Percentiles rank a stretch among this genome's conserved stretches.
These are phyloP conservation scores for Chrysanthemum lavandulifolium DNA, from an alignment of 129 eudicot genomes.

Conservation along the genomic window DNA sequence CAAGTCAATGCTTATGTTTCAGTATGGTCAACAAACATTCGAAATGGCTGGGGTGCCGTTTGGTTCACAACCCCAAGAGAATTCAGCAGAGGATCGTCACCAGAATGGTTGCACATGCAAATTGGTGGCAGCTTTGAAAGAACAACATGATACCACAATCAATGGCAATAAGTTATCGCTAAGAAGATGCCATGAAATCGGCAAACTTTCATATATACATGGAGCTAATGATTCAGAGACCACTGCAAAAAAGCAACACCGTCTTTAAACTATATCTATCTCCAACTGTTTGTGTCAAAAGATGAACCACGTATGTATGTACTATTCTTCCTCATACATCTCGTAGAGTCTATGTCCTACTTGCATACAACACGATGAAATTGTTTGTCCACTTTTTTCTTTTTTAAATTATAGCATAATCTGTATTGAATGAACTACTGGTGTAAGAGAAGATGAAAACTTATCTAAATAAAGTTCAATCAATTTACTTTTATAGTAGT, in stretches of 20 bases:
- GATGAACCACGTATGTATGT: constrained; percentile 15
- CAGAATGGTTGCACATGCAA: constrained; percentile 99
- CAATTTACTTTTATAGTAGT: constrained; percentile 17
- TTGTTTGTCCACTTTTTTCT: constrained; percentile 23
- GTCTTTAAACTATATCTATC: constrained; percentile 27
- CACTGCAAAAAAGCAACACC: constrained; percentile 12
- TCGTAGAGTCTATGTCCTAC: constrained; percentile 27
- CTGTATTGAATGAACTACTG: constrained; percentile 25
- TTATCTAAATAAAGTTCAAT: constrained; percentile 26
- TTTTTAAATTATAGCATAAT: constrained; percentile 5
- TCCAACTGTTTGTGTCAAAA: constrained; percentile 34
- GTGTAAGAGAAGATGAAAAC: constrained; percentile 26
- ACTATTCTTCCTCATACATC: constrained; percentile 31
- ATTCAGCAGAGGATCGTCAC: constrained; percentile 78
- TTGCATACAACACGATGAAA: constrained; percentile 30
- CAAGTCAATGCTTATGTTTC: constrained; percentile 26
- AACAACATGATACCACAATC: constrained; percentile 34
- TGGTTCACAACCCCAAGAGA: constrained; percentile 82
- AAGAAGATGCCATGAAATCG: constrained; percentile 16
- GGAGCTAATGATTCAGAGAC: constrained; percentile 23
- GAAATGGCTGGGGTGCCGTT: constrained; percentile 62
- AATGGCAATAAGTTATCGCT: constrained; percentile 19
- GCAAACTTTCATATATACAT: constrained; percentile 19
- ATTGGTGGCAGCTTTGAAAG: constrained; percentile 84
- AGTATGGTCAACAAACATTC: constrained; percentile 81